Conservation (phyloP, 1,139 yeast species). For the Zhuliangozyma blackwelliae region DNA sequence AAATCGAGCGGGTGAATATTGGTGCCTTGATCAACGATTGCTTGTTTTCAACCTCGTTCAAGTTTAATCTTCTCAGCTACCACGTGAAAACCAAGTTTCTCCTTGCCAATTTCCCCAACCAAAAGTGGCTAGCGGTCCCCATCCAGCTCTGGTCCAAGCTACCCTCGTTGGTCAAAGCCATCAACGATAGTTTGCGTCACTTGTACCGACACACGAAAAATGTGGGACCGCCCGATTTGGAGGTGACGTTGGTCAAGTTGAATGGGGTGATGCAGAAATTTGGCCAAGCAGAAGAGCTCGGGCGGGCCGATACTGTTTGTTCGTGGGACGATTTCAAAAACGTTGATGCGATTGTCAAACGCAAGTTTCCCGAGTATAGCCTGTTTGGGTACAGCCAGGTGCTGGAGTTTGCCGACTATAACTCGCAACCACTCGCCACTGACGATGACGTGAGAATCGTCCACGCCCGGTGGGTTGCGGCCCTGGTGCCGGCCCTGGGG, state of each 20-base stretch:
- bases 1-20: constrained; percentile 14
- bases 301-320: constrained; percentile 1
- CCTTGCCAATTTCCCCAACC: constrained; percentile 2
- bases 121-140: constrained; percentile 8
- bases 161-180: constrained; percentile 8
- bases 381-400: neutral
- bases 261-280: constrained; percentile 9
- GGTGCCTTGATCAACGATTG: constrained; percentile 12
- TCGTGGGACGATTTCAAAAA: constrained; percentile 9
- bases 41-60: constrained; percentile 9
- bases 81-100: constrained; percentile 8
- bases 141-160: constrained; percentile 12
- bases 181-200: constrained; percentile 8
- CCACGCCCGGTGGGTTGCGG: neutral
- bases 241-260: constrained; percentile 9
- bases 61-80: constrained; percentile 10
- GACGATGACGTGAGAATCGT: constrained; percentile 1
- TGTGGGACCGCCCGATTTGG: constrained; percentile 5
- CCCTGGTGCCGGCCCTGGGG: neutral
- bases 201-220: constrained; percentile 3
- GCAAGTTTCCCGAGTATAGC: constrained; percentile 9
- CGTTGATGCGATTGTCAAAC: constrained; percentile 6
- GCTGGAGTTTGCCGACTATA: constrained; percentile 7
- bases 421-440: constrained; percentile 9
- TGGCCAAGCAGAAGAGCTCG: constrained; percentile 8